phyloP scores from a whole-genome alignment of 495 filamentous ascomycete genomes.

The Lentithecium fluviatile region DNA sequence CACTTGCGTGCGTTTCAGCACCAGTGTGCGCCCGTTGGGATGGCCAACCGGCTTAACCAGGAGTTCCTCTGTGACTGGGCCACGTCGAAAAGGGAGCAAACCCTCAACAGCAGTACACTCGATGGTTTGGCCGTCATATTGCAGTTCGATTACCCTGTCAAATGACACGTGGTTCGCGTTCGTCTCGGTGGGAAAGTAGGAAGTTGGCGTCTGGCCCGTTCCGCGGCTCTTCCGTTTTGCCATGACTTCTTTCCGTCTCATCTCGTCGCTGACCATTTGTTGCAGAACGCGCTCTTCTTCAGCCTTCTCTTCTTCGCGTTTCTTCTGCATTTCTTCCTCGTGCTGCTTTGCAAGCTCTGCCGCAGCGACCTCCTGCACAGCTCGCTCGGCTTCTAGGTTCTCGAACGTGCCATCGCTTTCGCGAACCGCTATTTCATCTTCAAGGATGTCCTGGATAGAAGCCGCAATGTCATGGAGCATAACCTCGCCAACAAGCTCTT shows the following conservation, averaged over 20 bases:
- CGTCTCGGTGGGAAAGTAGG: constrained; percentile 37
- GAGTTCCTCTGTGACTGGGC: constrained; percentile 37
- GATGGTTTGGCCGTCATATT: constrained; percentile 17
- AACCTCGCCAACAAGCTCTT: constrained; percentile 68
- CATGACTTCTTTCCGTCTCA: constrained; percentile 55
- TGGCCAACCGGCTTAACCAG: constrained; percentile 35
- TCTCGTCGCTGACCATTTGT: constrained; percentile 73
- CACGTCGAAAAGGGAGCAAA: constrained; percentile 19
- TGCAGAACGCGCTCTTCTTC: constrained; percentile 76
- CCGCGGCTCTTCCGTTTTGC: constrained; percentile 37
- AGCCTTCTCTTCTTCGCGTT: constrained; percentile 53
- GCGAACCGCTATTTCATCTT: constrained; percentile 75
- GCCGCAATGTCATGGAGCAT: constrained; percentile 90
- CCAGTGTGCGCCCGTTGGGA: constrained; percentile 53
- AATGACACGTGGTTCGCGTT: constrained; percentile 58
- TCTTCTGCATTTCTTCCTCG: constrained; percentile 47
- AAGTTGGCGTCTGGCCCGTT: constrained; percentile 40
- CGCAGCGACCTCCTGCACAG: constrained; percentile 61
- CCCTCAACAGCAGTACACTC: constrained; percentile 30
- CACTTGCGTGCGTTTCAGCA: constrained; percentile 68
- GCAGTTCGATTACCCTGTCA: constrained; percentile 61
- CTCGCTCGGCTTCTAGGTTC: constrained; percentile 86
- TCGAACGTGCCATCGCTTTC: constrained; percentile 71
- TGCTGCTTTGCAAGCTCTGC: constrained; percentile 49
- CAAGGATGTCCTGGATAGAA: constrained; percentile 79